phyloP scores from a whole-genome alignment of 208 protist genomes.

The Acanthamoeba sp. region DNA sequence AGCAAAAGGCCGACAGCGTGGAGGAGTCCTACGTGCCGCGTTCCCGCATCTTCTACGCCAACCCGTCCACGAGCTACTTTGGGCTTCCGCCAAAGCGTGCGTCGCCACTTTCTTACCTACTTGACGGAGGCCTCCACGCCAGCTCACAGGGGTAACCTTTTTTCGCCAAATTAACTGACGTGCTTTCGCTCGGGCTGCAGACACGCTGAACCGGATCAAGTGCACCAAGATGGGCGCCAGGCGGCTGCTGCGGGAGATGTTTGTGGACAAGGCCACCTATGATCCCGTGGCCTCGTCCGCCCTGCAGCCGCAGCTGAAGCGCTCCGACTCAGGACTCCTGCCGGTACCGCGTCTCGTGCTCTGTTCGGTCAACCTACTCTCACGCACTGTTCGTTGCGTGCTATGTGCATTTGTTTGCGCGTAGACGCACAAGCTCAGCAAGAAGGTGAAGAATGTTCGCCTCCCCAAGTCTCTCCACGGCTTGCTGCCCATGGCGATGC shows the following conservation, averaged over 20 bases:
- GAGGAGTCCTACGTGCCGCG: not conserved
- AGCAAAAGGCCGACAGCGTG: not conserved
- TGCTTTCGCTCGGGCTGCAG: no score
- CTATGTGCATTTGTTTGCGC: not conserved
- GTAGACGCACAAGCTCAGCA: not conserved
- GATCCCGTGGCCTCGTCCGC: not conserved
- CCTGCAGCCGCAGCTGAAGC: not conserved
- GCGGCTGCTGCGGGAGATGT: slow-evolving; percentile 34
- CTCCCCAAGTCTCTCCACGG: slow-evolving; percentile 22
- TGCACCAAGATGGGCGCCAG: slow-evolving; percentile 48
- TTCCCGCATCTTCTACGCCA: slow-evolving; percentile 66
- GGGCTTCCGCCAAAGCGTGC: slow-evolving; percentile 51
- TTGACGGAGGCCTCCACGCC: no score
- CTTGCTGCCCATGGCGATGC: not conserved
- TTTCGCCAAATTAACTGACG: no score
- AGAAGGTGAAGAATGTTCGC: slow-evolving; percentile 15
- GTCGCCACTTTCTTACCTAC: not conserved
- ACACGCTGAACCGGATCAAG: not conserved
- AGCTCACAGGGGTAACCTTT: no score
- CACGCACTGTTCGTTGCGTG: not conserved
- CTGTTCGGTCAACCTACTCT: not conserved
- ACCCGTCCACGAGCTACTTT: slow-evolving; percentile 1
- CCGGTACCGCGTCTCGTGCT: not conserved
- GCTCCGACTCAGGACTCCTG: not conserved
- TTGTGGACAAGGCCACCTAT: not conserved